Base-by-base conservation (phyloP, 2,329 filamentous ascomycete species). In the Chaetothyriales sp. region DNA sequence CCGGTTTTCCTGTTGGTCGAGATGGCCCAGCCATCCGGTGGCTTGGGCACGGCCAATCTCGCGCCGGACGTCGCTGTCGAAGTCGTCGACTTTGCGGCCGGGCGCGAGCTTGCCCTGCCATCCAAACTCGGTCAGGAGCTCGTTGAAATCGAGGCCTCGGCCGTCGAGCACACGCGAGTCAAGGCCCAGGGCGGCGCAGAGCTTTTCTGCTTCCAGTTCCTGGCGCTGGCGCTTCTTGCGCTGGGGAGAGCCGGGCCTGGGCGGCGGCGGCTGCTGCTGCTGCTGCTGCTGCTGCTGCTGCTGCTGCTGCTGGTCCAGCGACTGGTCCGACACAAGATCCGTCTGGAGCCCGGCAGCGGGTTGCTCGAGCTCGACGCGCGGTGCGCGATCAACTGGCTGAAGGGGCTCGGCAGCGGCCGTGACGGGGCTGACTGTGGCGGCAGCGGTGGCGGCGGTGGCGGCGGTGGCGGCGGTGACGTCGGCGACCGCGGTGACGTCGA, bases 11-110 rank as follows among this genome's bases (percentile, higher is more conserved):
- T 95, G 89, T 59, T 92, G 86, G 59, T 90, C 78, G 50, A 81
- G 70, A 54, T 90, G 83, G 48, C 85, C 83, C 47, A 97, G 75
- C 89, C 90, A 97, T 55, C 87, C 89, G 51, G 88, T 90, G 48
- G 89, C 89, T 69, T 95, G 90, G 2, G 90, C 85, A 59, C 88
- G 86, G 58, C 89, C 88, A 52, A 95, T 79, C 65, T 95, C 89
- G 56, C 89, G 81, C 50, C 90, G 86, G 51, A 95, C 77, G 58
- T 94, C 88, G 10, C 78, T 74, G 69, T 89, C 87, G 64, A 95
- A 76, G 15, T 40, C 10, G 49, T 86, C 81, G 48, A 94, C 86
- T 51, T 90, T 81, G 54, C 81, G 85, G 58, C 84, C 82, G 46
- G 81, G 74, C 66, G 88, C 82, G 57, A 86, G 77, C 47, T 83